Evolutionary conservation across 2,329 filamentous ascomycete genomes (phyloP), one percentile per base, ranked within the genome.

Genomic region (Hypoxylon sp.): DNA sequence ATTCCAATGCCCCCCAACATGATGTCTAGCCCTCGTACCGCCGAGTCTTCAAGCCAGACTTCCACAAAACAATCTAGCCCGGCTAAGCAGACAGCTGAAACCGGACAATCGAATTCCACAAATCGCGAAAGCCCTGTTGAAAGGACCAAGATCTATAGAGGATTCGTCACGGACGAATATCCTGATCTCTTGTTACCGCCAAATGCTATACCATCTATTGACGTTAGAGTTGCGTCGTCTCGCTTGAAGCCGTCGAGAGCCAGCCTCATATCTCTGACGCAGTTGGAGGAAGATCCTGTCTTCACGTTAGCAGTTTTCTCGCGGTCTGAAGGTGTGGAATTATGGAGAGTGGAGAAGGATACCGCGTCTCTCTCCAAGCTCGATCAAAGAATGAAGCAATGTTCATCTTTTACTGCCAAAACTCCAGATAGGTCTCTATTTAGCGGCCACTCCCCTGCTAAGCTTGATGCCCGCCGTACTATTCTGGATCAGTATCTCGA

Each of bases 261-360:
- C 37, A 97, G 94, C 76, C 87, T 96, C 71, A 83, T 97, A 74
- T 92, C 90, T 1, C 83, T 94, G 9, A 95, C 89, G 53, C 90
- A 92, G 66, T 83, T 91, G 19, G 94, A 97, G 62, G 95, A 97
- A 75, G 94, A 97, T 72, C 93, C 94, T 0, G 95, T 98, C 0
- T 97, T 98, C 74, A 97, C 94, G 0, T 83, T 99, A 56, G 94
- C 94, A 16, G 83, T 99, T 34, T 91, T 93, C 73, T 91, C 91
- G 8, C 89, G 94, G 58, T 90, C 89, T 0, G 89, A 93, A 67
- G 83, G 87, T 2, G 87, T 86, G 59, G 95, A 98, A 77, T 83
- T 99, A 9, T 98, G 96, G 95, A 89, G 95, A 29, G 88, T 97
- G 5, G 96, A 99, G 79, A 99, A 99, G 79, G 93, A 97, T 66